Conservation (phyloP, 2,329 filamentous ascomycete genomes). For the Nectriaceae sp. region DNA sequence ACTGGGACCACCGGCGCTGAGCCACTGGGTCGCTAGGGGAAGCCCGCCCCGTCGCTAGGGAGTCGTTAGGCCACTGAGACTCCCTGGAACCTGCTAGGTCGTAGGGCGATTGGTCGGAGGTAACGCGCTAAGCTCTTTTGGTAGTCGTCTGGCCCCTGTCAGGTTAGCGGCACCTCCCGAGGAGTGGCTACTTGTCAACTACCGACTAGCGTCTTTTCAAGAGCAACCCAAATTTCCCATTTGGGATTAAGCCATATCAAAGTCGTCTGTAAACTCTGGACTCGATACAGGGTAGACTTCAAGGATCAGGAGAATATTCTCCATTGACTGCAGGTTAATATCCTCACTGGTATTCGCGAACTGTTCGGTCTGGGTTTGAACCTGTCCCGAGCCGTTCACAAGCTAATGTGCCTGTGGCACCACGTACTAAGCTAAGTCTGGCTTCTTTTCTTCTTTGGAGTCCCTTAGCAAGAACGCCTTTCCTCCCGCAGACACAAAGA, state of each 20-base stretch:
- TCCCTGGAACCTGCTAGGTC: neutral
- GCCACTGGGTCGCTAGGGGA: neutral
- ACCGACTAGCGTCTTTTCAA: neutral
- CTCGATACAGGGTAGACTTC: no score
- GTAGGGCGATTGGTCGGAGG: no score
- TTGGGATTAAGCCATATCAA: neutral
- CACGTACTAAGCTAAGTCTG: neutral
- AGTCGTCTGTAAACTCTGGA: no score
- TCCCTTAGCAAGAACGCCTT: no score
- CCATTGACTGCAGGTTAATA: no score
- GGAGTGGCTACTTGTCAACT: conserved; percentile 10
- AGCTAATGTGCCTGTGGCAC: neutral
- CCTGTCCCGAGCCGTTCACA: no score
- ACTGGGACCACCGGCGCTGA: no score
- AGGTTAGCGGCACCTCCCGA: conserved; percentile 14
- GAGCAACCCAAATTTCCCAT: neutral
- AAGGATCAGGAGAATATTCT: no score
- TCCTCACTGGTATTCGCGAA: no score
- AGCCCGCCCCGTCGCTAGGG: neutral
- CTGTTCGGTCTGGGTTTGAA: no score
- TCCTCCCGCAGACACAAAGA: neutral
- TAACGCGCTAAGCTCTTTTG: neutral
- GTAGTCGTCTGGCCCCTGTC: conserved; percentile 2
- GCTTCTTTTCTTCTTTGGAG: neutral
- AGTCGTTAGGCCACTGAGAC: conserved; percentile 1